Evolutionary conservation across 2,329 filamentous ascomycete genomes (phyloP).

Genomic region (Tolypocladium ovalisporum): DNA sequence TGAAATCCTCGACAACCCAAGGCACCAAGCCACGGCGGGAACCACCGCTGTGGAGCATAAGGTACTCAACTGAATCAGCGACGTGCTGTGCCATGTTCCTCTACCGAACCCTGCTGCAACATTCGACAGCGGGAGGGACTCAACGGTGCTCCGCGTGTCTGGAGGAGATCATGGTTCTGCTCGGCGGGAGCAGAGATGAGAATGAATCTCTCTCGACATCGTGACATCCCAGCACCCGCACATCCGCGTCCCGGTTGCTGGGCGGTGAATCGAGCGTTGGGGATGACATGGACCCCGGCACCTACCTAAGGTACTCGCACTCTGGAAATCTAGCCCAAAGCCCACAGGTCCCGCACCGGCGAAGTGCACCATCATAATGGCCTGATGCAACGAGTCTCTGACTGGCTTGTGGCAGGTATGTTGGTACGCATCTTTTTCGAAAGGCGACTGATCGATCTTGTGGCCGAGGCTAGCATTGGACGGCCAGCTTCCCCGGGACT

Average conservation of each 20-base stretch:
- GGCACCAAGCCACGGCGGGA: not conserved
- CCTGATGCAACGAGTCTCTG: not conserved
- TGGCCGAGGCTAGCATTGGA: not conserved
- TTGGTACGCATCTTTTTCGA: not conserved
- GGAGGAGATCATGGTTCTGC: not conserved
- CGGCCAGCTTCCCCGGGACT: not conserved
- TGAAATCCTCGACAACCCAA: not conserved
- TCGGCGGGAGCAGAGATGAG: not conserved
- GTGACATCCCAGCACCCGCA: not conserved
- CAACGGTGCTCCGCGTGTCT: not conserved
- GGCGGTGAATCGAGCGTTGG: not conserved
- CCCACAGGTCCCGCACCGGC: not conserved
- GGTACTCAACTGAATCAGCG: not conserved
- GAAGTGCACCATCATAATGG: not conserved
- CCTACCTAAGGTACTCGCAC: too few relatives aligned
- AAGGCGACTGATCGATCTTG: not conserved
- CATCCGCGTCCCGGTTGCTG: not conserved
- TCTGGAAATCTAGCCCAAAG: not conserved
- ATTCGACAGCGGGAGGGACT: not conserved
- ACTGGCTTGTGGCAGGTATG: not conserved
- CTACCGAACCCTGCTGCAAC: not conserved
- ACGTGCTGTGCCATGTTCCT: not conserved
- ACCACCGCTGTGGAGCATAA: not conserved
- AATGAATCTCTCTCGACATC: not conserved
- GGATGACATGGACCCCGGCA: not conserved